Evolutionary conservation across 768 basidiomycete genomes (phyloP).

Genomic region (Lactarius indigo): DNA sequence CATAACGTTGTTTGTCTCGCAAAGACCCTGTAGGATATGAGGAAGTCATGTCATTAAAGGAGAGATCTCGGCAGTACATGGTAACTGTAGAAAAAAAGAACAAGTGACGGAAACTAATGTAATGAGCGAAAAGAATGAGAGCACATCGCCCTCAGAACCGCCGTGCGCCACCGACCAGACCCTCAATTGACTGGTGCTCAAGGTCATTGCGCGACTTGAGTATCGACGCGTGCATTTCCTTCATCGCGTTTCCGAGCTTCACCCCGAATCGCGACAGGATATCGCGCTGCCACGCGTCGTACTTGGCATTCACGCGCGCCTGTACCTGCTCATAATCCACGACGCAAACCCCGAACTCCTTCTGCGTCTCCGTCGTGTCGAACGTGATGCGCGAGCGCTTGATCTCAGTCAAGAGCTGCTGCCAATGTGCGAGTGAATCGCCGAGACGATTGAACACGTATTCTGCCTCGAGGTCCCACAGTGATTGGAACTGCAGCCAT

Average conservation of each 20-base stretch:
- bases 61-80: slow-evolving; percentile 23
- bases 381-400: slow-evolving; percentile 95
- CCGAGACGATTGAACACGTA: slow-evolving; percentile 94
- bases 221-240: slow-evolving; percentile 94
- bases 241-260: slow-evolving; percentile 93
- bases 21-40: background rate
- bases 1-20: background rate
- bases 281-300: slow-evolving; percentile 97
- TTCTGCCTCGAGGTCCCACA: slow-evolving; percentile 98
- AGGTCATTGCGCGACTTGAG: slow-evolving; percentile 92
- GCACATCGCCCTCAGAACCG: slow-evolving; percentile 40
- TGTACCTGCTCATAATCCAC: slow-evolving; percentile 99
- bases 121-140: background rate
- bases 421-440: slow-evolving; percentile 91
- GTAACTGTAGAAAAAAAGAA: slow-evolving; percentile 4
- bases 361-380: slow-evolving; percentile 92
- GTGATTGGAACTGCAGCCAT: slow-evolving; percentile 98
- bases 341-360: slow-evolving; percentile 87
- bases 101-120: background rate
- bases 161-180: slow-evolving; percentile 55
- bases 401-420: slow-evolving; percentile 93
- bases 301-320: slow-evolving; percentile 95
- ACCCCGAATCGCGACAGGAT: slow-evolving; percentile 88
- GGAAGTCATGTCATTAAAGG: slow-evolving; percentile 20
- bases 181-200: slow-evolving; percentile 95